These are phyloP conservation scores for Sherardia arvensis DNA, from an alignment of 257 asterid species.

Conservation along the genomic window DNA sequence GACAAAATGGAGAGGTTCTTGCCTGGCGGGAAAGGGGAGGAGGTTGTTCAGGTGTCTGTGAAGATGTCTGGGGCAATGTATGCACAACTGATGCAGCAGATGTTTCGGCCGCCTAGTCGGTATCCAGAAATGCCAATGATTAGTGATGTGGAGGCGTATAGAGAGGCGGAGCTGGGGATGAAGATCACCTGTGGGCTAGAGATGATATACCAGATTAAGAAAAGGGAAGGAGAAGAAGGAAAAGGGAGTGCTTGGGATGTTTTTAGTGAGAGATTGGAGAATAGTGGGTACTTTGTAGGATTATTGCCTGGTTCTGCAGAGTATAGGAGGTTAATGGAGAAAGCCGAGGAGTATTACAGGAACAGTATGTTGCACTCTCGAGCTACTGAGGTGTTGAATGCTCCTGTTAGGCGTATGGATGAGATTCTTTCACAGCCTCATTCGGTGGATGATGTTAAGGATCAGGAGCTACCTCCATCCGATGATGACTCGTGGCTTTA, in stretches of 20 bases:
- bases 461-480: slow-evolving; percentile 61
- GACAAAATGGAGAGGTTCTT: slow-evolving; percentile 69
- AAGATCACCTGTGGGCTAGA: slow-evolving; percentile 88
- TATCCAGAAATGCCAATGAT: slow-evolving; percentile 63
- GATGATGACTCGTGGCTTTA: slow-evolving; percentile 97
- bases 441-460: slow-evolving; percentile 48
- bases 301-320: slow-evolving; percentile 72
- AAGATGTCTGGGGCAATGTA: slow-evolving; percentile 93
- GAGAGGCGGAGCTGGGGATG: slow-evolving; percentile 89
- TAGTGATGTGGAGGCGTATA: slow-evolving; percentile 41
- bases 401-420: slow-evolving; percentile 68
- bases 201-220: slow-evolving; percentile 76
- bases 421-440: slow-evolving; percentile 75
- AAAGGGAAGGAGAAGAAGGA: slow-evolving; percentile 70
- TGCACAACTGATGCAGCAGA: slow-evolving; percentile 82
- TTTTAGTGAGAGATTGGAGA: slow-evolving; percentile 55
- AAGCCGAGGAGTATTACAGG: slow-evolving; percentile 62
- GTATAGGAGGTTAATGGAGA: slow-evolving; percentile 61
- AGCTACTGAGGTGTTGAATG: slow-evolving; percentile 64
- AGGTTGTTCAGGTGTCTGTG: slow-evolving; percentile 56
- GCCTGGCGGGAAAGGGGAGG: slow-evolving; percentile 53
- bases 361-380: slow-evolving; percentile 48
- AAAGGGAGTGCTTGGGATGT: slow-evolving; percentile 89
- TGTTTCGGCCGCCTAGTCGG: slow-evolving; percentile 70
- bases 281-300: slow-evolving; percentile 69